Percentiles rank a stretch among this genome's conserved stretches.
These are phyloP conservation scores for Anisogramma anomala DNA, from an alignment of 2,329 filamentous ascomycete genomes.

Conservation along the genomic window DNA sequence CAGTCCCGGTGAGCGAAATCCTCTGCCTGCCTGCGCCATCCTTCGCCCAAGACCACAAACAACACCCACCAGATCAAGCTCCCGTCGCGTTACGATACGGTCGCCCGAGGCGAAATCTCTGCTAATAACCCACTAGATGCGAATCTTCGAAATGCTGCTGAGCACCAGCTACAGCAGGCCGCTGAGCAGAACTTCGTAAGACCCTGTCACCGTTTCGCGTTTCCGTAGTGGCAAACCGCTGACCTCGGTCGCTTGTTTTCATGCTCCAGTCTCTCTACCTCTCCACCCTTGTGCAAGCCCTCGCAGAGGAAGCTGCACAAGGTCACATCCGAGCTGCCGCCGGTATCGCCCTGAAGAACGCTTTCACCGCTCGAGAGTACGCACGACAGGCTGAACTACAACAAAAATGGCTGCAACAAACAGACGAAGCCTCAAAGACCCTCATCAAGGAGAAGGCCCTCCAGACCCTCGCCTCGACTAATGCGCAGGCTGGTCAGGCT, in stretches of 20 bases:
- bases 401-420: conserved; percentile 79
- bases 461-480: conserved; percentile 69
- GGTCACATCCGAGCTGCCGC: conserved; percentile 84
- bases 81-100: conserved; percentile 12
- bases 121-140: conserved; percentile 53
- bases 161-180: conserved; percentile 86
- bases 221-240: conserved; percentile 8
- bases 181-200: conserved; percentile 90
- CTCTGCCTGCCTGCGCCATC: conserved; percentile 12
- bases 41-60: conserved; percentile 1
- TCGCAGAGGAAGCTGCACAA: conserved; percentile 79
- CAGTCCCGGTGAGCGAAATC: conserved; percentile 63
- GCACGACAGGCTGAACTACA: conserved; percentile 80
- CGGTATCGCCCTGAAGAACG: conserved; percentile 94
- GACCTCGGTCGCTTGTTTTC: conserved; percentile 5
- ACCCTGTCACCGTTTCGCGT: conserved; percentile 18
- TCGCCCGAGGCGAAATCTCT: conserved; percentile 12
- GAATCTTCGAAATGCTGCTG: conserved; percentile 76
- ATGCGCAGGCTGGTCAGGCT: conserved; percentile 73
- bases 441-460: conserved; percentile 85
- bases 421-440: conserved; percentile 70
- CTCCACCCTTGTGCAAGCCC: conserved; percentile 79
- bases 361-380: conserved; percentile 88
- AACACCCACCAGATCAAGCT: conserved; percentile 8
- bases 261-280: conserved; percentile 71